These are phyloP conservation scores for Leccinum disarticulatum DNA, from an alignment of 768 basidiomycete species.

Conservation along the genomic window DNA sequence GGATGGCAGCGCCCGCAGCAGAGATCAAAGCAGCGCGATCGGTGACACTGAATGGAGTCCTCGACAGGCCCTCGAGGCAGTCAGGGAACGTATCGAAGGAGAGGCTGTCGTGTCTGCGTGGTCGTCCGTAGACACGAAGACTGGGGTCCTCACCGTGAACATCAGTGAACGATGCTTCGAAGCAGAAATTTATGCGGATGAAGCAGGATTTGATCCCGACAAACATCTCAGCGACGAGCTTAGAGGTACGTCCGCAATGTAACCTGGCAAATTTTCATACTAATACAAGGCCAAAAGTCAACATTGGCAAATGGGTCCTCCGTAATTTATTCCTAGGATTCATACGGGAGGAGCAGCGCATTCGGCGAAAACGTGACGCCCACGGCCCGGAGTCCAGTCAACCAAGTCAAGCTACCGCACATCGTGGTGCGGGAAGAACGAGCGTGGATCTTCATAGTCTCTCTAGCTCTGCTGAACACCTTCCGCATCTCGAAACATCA, in stretches of 20 bases:
- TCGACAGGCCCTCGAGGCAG: constrained; percentile 81
- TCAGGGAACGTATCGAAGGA: constrained; percentile 91
- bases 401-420: constrained; percentile 16
- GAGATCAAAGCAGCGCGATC: constrained; percentile 33
- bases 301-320: constrained; percentile 89
- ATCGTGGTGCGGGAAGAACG: constrained; percentile 23
- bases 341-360: constrained; percentile 65
- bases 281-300: constrained; percentile 52
- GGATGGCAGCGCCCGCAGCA: constrained; percentile 33
- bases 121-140: constrained; percentile 88
- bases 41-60: constrained; percentile 60
- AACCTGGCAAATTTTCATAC: constrained; percentile 3
- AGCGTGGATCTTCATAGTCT: constrained; percentile 29
- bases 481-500: constrained; percentile 33
- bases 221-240: constrained; percentile 72
- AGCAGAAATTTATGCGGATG: constrained; percentile 93
- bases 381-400: constrained; percentile 19
- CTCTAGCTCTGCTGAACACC: constrained; percentile 20
- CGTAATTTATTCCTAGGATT: constrained; percentile 83
- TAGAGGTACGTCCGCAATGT: constrained; percentile 55
- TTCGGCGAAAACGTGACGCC: constrained; percentile 35
- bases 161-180: constrained; percentile 89
- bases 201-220: constrained; percentile 68
- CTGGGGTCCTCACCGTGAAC: constrained; percentile 85
- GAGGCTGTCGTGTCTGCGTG: constrained; percentile 84